Evolutionary conservation across 2,329 filamentous ascomycete species (phyloP).

Genomic region (Talaromyces islandicus): DNA sequence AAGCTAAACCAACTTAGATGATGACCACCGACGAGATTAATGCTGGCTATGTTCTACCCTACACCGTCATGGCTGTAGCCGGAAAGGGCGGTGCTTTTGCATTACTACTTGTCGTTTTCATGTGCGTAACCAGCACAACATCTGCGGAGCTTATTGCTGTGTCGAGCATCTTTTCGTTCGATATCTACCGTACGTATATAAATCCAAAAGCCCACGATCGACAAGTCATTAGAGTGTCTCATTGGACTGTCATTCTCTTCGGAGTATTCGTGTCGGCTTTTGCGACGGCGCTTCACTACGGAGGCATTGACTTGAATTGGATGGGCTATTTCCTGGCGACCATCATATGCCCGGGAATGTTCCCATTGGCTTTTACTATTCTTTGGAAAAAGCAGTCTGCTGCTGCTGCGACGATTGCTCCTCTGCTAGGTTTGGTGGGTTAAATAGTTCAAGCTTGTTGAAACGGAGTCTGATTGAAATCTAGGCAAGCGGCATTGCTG

Average conservation of each 20-base stretch:
- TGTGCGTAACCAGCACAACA: constrained; percentile 5
- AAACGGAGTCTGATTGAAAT: no score
- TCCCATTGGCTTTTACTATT: constrained; percentile 6
- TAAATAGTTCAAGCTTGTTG: neutral
- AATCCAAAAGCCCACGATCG: constrained; percentile 4
- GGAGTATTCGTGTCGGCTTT: constrained; percentile 6
- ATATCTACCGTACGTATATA: constrained; percentile 7
- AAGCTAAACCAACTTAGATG: neutral
- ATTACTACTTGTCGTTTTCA: constrained; percentile 5
- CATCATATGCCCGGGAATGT: constrained; percentile 10
- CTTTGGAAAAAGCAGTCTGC: constrained; percentile 6
- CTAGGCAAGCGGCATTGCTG: constrained; percentile 22
- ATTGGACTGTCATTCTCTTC: constrained; percentile 6
- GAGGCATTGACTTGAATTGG: constrained; percentile 8
- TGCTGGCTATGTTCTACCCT: constrained; percentile 8
- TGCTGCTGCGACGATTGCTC: constrained; percentile 4
- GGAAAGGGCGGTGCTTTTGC: constrained; percentile 5
- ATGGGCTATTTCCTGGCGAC: constrained; percentile 10
- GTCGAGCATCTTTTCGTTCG: constrained; percentile 6
- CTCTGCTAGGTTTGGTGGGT: constrained; percentile 6
- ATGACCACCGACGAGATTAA: constrained; percentile 8
- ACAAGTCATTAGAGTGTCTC: constrained; percentile 8
- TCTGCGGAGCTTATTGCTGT: constrained; percentile 8
- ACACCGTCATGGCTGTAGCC: constrained; percentile 6
- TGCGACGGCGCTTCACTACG: constrained; percentile 7